Evolutionary conservation across 2,329 filamentous ascomycete genomes (phyloP), one percentile per base, ranked within the genome.

Genomic region (Metarhizium anisopliae): DNA sequence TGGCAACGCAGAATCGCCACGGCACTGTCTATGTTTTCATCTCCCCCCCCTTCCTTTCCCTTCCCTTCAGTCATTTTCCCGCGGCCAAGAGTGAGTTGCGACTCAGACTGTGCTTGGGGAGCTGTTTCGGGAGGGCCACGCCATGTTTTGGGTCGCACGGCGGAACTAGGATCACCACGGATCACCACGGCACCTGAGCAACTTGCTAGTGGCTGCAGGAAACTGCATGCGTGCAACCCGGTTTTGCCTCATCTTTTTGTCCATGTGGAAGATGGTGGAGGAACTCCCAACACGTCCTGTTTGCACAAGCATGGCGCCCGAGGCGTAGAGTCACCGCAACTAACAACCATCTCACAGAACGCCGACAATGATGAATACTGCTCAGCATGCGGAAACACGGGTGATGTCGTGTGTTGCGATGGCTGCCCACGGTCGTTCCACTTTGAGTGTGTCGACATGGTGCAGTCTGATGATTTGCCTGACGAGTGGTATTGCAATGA

Each of bases 381-480:
- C 75, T 86, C 86, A 59, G 84, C 90, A 50, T 99, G 94, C 73
- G 84, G 86, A 65, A 88, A 87, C 60, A 87, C 84, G 62, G 93
- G 93, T 56, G 84, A 90, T 63, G 81, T 99, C 60, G 80, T 97
- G 61, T 96, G 92, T 73, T 99, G 94, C 71, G 94, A 97, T 74
- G 89, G 88, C 59, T 99, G 94, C 73, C 83, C 86, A 58, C 84
- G 90, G 62, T 90, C 92, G 6, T 96, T 95, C 72, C 94, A 97
- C 72, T 90, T 94, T 68, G 80, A 83, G 58, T 97, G 94, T 69
- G 83, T 94, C 62, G 87, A 95, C 70, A 91, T 93, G 59, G 87
- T 90, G 43, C 76, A 90, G 62, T 79, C 84, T 55, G 79, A 82
- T 52, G 77, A 79, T 54, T 76, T 86, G 57, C 85, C 86, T 11